A percentile compares a stretch with the other conserved stretches of the same genome.
These are phyloP conservation scores for Nicotiana obtusifolia DNA, from an alignment of 257 asterid species.

Conservation along the genomic window DNA sequence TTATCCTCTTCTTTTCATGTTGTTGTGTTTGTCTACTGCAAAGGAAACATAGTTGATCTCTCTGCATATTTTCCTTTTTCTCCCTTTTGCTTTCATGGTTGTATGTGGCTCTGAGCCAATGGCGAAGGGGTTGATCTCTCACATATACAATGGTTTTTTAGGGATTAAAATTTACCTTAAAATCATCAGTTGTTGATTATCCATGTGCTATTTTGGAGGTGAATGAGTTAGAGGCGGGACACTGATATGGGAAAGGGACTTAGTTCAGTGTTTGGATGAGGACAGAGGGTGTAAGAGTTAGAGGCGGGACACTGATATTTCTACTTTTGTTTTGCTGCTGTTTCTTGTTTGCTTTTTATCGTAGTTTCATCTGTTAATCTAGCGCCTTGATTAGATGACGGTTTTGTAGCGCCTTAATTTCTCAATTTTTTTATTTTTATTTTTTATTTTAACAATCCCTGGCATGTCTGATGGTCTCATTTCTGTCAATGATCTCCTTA, in stretches of 20 bases:
- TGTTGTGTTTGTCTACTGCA: neutral
- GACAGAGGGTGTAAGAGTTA: neutral
- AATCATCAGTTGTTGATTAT: neutral
- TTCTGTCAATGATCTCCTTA: neutral
- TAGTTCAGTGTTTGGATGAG: neutral
- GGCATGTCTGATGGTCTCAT: neutral
- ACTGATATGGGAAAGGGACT: neutral
- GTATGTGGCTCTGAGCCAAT: neutral
- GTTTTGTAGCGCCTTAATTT: neutral
- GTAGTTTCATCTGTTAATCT: neutral
- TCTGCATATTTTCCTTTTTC: neutral
- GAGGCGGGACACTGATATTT: too few species aligned
- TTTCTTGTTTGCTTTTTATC: neutral
- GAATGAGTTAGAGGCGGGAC: neutral
- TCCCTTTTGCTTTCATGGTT: neutral
- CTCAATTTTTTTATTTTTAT: neutral
- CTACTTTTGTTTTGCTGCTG: neutral
- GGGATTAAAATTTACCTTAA: neutral
- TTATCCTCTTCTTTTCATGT: neutral
- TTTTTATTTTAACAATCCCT: neutral
- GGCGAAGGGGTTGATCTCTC: neutral
- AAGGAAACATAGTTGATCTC: neutral
- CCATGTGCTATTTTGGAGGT: neutral
- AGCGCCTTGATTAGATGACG: neutral
- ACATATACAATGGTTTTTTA: neutral